Percentiles rank a stretch among this genome's conserved stretches.
phyloP scores from a whole-genome alignment of 2,329 filamentous ascomycete species.

The Botryotinia convoluta region DNA sequence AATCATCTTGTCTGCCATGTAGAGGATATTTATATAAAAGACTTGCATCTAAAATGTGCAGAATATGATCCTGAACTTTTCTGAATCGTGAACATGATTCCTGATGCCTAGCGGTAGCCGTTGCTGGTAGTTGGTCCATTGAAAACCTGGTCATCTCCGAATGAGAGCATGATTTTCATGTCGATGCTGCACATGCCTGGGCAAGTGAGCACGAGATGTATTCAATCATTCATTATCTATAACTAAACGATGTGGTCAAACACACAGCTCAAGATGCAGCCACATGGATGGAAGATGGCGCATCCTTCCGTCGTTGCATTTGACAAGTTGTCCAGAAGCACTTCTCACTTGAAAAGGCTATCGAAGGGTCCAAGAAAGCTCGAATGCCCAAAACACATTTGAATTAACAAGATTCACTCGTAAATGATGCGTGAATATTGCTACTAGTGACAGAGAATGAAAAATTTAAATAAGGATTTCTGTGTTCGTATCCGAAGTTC shows the following conservation, averaged over 20 bases:
- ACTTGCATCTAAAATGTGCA: background rate
- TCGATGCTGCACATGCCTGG: background rate
- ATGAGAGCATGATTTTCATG: background rate
- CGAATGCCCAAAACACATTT: background rate
- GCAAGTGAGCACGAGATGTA: background rate
- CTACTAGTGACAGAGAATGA: background rate
- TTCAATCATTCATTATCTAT: background rate
- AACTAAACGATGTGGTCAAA: background rate
- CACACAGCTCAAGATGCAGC: background rate
- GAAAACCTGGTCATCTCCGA: background rate
- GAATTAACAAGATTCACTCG: conserved; percentile 41
- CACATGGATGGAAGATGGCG: background rate
- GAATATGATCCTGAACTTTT: background rate
- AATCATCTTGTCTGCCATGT: background rate
- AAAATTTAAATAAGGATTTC: background rate
- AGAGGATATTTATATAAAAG: background rate
- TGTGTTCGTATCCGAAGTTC: background rate
- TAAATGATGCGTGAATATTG: conserved; percentile 36
- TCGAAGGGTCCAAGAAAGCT: background rate
- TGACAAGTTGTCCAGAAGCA: background rate
- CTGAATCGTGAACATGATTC: background rate
- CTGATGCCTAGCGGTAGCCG: background rate
- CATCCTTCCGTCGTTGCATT: background rate
- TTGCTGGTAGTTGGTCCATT: background rate
- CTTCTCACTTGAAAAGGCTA: background rate